phyloP scores from a whole-genome alignment of 1,284 basidiomycete genomes.

The Ceratobasidium sp. region DNA sequence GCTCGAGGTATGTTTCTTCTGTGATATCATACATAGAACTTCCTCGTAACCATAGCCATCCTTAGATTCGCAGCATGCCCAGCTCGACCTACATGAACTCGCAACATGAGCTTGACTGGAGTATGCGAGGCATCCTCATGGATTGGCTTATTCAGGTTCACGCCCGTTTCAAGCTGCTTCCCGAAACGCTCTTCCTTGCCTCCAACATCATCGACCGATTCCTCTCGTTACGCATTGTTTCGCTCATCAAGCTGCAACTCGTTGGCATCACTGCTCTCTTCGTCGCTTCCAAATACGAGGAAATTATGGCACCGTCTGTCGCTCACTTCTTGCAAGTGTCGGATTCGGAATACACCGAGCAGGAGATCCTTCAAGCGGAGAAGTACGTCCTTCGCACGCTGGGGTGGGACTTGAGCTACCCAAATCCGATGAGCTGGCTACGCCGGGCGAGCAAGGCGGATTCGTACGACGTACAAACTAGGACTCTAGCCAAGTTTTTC shows the following conservation, averaged over 20 bases:
- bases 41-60: conserved; percentile 39
- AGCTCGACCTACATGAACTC: conserved; percentile 89
- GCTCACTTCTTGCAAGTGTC: conserved; percentile 87
- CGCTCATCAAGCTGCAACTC: conserved; percentile 93
- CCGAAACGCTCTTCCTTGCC: conserved; percentile 94
- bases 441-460: conserved; percentile 95
- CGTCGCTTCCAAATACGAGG: conserved; percentile 94
- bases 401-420: conserved; percentile 90
- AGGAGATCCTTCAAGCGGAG: conserved; percentile 93
- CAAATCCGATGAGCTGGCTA: conserved; percentile 93
- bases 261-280: conserved; percentile 95
- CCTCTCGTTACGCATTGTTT: conserved; percentile 87
- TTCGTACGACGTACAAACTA: conserved; percentile 83
- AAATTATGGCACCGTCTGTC: conserved; percentile 91
- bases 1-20: conserved; percentile 58
- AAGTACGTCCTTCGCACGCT: conserved; percentile 91
- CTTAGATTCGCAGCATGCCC: conserved; percentile 73
- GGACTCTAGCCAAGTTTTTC: conserved; percentile 92
- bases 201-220: conserved; percentile 98
- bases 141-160: conserved; percentile 99
- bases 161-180: conserved; percentile 88
- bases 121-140: conserved; percentile 91
- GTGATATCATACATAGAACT: background rate
- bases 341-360: conserved; percentile 84
- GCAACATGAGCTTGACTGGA: conserved; percentile 91